Conservation (phyloP, 2,329 filamentous ascomycete species). For the Fusarium sp. region DNA sequence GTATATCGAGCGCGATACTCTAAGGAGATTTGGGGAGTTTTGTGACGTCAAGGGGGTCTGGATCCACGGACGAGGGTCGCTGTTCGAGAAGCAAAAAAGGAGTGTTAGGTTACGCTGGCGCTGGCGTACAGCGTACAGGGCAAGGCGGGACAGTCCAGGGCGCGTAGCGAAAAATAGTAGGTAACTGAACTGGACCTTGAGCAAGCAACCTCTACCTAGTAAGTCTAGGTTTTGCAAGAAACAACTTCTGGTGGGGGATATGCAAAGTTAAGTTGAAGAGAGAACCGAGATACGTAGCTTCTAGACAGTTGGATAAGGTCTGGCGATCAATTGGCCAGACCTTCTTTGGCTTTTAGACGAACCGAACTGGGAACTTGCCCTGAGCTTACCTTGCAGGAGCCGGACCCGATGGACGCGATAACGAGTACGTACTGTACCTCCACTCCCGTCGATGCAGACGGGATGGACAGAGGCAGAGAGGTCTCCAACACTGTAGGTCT, state of each 20-base stretch:
- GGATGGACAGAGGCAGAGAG: constrained; percentile 4
- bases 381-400: constrained; percentile 5
- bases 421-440: constrained; percentile 34
- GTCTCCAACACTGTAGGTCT: constrained; percentile 9
- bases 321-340: constrained; percentile 22
- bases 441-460: constrained; percentile 11
- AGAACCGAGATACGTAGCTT: constrained; percentile 23
- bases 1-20: constrained; percentile 37
- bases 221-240: neutral
- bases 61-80: constrained; percentile 27
- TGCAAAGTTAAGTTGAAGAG: constrained; percentile 16
- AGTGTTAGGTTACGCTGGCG: constrained; percentile 29
- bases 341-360: constrained; percentile 17
- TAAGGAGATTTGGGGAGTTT: constrained; percentile 33
- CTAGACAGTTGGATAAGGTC: constrained; percentile 26
- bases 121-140: constrained; percentile 28
- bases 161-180: constrained; percentile 14
- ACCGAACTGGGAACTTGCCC: constrained; percentile 13
- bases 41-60: constrained; percentile 46
- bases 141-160: neutral
- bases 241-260: constrained; percentile 20
- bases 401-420: constrained; percentile 24
- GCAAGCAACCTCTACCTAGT: neutral
- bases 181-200: neutral
- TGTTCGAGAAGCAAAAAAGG: constrained; percentile 12